phyloP scores from a whole-genome alignment of 1,284 basidiomycete genomes.

The Paramarasmius palmivorus region DNA sequence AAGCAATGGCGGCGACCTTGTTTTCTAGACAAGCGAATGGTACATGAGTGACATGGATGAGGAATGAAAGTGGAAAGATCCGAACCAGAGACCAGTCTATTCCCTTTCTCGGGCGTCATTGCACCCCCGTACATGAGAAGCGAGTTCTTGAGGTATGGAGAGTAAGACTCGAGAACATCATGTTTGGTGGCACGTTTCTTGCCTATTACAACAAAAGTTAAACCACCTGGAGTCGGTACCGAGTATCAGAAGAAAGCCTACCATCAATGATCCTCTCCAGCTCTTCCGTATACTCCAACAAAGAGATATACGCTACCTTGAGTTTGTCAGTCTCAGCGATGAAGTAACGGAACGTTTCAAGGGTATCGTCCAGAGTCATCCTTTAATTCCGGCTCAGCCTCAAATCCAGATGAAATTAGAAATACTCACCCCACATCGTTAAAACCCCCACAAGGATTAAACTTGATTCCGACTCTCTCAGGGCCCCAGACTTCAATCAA shows the following conservation, averaged over 20 bases:
- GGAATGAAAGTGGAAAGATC: too few relatives aligned
- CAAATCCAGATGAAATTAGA: too few relatives aligned
- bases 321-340: slow-evolving; percentile 22
- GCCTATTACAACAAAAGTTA: slow-evolving; percentile 3
- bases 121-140: slow-evolving; percentile 33
- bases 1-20: slow-evolving; percentile 18
- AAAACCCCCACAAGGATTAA: slow-evolving; percentile 49
- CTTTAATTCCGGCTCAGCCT: too few relatives aligned
- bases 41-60: too few relatives aligned
- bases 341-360: slow-evolving; percentile 24
- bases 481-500: slow-evolving; percentile 49
- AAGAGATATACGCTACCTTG: slow-evolving; percentile 20
- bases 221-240: neutral
- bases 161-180: slow-evolving; percentile 34
- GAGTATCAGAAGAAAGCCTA: neutral
- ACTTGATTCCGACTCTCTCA: slow-evolving; percentile 50
- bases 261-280: slow-evolving; percentile 31
- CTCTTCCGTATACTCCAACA: slow-evolving; percentile 25
- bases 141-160: slow-evolving; percentile 31
- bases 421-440: slow-evolving; percentile 42
- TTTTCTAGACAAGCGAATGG: neutral
- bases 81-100: slow-evolving; percentile 19
- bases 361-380: slow-evolving; percentile 37
- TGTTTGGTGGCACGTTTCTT: slow-evolving; percentile 15
- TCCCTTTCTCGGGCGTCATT: slow-evolving; percentile 35